phyloP scores from a whole-genome alignment of 306 rosid genomes.

The Vicia sativa region DNA sequence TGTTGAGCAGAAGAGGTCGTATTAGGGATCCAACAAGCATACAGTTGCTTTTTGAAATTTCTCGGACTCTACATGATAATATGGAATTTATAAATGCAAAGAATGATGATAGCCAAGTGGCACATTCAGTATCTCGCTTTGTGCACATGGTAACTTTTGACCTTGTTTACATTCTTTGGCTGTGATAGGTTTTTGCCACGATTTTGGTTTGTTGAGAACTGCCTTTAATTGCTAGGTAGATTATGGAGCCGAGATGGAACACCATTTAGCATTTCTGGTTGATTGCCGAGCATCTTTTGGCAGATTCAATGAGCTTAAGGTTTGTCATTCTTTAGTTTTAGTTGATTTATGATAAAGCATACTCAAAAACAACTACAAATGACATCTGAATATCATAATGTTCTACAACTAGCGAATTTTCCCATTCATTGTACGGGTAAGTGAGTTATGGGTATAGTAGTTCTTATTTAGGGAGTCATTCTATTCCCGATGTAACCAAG shows the following conservation, averaged over 20 bases:
- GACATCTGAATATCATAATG: background rate
- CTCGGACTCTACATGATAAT: constrained; percentile 69
- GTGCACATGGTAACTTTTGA: constrained; percentile 66
- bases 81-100: constrained; percentile 62
- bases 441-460: background rate
- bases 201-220: constrained; percentile 38
- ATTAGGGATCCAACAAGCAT: constrained; percentile 64
- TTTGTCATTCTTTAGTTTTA: constrained; percentile 39
- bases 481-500: background rate
- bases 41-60: constrained; percentile 82
- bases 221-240: constrained; percentile 63
- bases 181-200: constrained; percentile 31
- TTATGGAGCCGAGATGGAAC: constrained; percentile 73
- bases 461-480: background rate
- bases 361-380: background rate
- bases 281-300: constrained; percentile 91
- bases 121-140: constrained; percentile 73
- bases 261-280: constrained; percentile 76
- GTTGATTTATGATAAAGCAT: constrained; percentile 4
- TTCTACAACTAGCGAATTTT: background rate
- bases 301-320: constrained; percentile 76
- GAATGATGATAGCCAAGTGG: constrained; percentile 75
- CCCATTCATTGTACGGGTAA: background rate
- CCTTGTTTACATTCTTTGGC: constrained; percentile 25
- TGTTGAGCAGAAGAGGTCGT: constrained; percentile 62